These are phyloP conservation scores for Articulospora tetracladia DNA, from an alignment of 495 filamentous ascomycete genomes.

Conservation along the genomic window DNA sequence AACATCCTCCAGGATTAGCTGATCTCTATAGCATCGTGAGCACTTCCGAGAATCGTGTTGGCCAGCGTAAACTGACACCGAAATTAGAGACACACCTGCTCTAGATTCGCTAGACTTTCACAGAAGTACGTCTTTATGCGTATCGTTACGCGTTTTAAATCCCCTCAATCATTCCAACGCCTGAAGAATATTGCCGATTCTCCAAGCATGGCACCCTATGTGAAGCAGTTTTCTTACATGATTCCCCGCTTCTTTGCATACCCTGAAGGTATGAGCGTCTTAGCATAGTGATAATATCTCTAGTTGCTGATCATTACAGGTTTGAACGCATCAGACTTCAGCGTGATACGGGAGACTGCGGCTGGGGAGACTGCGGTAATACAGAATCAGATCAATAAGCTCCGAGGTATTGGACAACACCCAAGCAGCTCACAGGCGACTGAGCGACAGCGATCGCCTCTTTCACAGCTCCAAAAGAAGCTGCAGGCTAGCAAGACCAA, in stretches of 20 bases:
- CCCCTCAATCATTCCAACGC: background rate
- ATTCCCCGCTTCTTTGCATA: constrained; percentile 61
- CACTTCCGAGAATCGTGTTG: no score
- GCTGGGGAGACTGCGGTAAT: background rate
- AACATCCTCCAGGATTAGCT: background rate
- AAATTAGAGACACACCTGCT: background rate
- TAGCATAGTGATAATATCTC: background rate
- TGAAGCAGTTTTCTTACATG: constrained; percentile 65
- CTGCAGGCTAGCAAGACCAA: constrained; percentile 12
- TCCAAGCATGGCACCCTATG: background rate
- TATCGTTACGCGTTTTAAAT: constrained; percentile 28
- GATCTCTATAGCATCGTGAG: background rate
- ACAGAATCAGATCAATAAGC: background rate
- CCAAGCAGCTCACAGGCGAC: background rate
- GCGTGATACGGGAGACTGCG: background rate
- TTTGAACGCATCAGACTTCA: background rate
- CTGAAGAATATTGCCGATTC: background rate
- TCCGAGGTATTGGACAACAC: background rate
- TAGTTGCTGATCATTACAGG: background rate
- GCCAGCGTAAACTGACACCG: background rate
- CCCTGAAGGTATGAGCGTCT: constrained; percentile 33
- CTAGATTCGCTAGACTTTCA: background rate
- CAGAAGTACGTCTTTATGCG: constrained; percentile 45
- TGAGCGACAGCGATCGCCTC: background rate
- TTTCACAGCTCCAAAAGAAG: background rate